These are phyloP conservation scores for Pseudonitzschia multistriata DNA, from an alignment of 108 stramenopile genomes.

Conservation along the genomic window DNA sequence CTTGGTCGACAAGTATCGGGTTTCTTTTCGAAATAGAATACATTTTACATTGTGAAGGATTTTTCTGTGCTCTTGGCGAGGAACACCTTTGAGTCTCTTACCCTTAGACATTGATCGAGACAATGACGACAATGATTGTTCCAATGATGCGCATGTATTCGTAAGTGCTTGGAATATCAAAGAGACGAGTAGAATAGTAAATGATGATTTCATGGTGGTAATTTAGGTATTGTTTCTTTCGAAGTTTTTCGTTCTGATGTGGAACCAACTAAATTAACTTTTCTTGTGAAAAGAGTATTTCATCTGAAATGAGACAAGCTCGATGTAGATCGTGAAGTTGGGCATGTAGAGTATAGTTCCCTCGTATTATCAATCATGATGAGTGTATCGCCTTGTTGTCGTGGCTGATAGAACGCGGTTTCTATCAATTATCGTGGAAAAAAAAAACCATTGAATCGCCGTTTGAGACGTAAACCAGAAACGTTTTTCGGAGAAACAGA, in stretches of 20 bases:
- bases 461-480: too few relatives aligned
- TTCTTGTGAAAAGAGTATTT: too few relatives aligned
- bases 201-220: background rate
- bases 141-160: background rate
- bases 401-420: too few relatives aligned
- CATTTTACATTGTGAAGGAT: background rate
- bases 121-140: background rate
- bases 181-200: background rate
- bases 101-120: background rate
- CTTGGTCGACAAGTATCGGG: background rate
- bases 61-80: background rate
- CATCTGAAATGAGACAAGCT: too few relatives aligned
- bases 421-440: too few relatives aligned
- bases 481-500: too few relatives aligned
- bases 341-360: too few relatives aligned
- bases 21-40: background rate
- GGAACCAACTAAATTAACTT: background rate
- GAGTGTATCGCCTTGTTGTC: too few relatives aligned
- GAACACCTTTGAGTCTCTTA: background rate
- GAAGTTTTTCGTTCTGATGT: background rate
- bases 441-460: too few relatives aligned
- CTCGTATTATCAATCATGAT: too few relatives aligned
- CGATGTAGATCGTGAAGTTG: too few relatives aligned
- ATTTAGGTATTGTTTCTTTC: background rate
- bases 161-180: background rate